Base-by-base conservation (phyloP, 2,329 filamentous ascomycete species). In the Chaetomium globosum region DNA sequence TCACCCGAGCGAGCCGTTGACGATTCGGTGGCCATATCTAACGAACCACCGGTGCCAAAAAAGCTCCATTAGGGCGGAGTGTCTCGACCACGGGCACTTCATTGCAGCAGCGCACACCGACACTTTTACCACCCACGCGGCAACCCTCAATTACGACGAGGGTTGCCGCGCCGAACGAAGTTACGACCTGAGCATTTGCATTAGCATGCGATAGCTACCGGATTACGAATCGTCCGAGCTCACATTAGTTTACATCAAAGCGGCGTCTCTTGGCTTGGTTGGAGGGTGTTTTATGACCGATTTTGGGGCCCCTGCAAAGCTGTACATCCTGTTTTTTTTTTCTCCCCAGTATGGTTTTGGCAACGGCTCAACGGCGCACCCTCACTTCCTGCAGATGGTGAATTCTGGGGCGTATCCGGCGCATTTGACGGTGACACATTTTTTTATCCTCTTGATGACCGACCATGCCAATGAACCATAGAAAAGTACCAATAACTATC, bases 121-220 rank as follows among this genome's bases (percentile, higher is more conserved):
- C 13, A 19, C 28, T 31, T 16, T 26, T 16, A 31, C 31, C 26
- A n/a, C 12, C 51, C 5, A n/a, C 13, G 28, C 26, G 51, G 19
- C 13, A 31, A 9, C 31, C 2, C 19, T 53, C 28, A n/a, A 4
- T 1, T 7, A 53, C 26, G 21, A 36, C 10, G 3, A 26, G n/a
- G 10, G 1, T 36, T 13, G 13, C 31, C 39, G 43, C 23, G 16
- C 10, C 33, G 33, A 61, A 61, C 33, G 53, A 61, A 58, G 58
- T 61, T 58, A 65, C 21, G 63, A 65, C 53, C 7, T 13, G 8
- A 58, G 23, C 43, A 33, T 51, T 52, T 59, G 26, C 36, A 59
- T 21, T 23, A 7, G 26, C 33, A 26, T 36, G 36, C 10, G 19
- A 31, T 33, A 36, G 33, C 54, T 31, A 5, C 26, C 7, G 43